Conservation (phyloP, 805 yeast genomes). For the Clavispora carvajalis region DNA sequence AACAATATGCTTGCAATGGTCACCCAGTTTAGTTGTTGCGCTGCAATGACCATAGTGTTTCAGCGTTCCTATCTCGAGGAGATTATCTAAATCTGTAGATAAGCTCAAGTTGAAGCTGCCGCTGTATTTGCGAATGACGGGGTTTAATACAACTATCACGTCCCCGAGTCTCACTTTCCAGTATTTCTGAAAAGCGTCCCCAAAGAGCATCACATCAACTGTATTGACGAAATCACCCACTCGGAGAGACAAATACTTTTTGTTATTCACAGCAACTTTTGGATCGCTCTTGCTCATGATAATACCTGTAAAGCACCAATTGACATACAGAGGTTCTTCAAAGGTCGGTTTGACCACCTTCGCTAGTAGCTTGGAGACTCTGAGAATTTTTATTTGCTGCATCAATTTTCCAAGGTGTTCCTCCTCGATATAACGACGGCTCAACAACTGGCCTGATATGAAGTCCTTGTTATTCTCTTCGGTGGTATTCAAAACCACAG, state of each 20-base stretch:
- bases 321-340: conserved; percentile 61
- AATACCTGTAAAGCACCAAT: conserved; percentile 79
- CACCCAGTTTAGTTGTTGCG: conserved; percentile 39
- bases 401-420: conserved; percentile 22
- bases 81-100: conserved; percentile 41
- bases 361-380: conserved; percentile 56
- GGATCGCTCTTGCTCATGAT: conserved; percentile 54
- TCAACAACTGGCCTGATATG: conserved; percentile 10
- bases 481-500: neutral
- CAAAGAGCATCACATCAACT: conserved; percentile 60
- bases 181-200: conserved; percentile 59
- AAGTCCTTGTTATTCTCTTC: conserved; percentile 5
- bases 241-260: conserved; percentile 55
- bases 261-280: conserved; percentile 33
- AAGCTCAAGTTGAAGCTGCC: conserved; percentile 51
- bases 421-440: conserved; percentile 8
- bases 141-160: conserved; percentile 69
- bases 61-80: conserved; percentile 72
- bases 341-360: conserved; percentile 64
- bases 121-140: conserved; percentile 42
- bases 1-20: conserved; percentile 58
- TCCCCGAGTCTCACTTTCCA: conserved; percentile 77
- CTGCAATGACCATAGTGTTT: conserved; percentile 65
- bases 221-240: conserved; percentile 64
- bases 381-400: conserved; percentile 47